Evolutionary conservation across 2,329 filamentous ascomycete species (phyloP).

Genomic region (Bipolaris bicolor): DNA sequence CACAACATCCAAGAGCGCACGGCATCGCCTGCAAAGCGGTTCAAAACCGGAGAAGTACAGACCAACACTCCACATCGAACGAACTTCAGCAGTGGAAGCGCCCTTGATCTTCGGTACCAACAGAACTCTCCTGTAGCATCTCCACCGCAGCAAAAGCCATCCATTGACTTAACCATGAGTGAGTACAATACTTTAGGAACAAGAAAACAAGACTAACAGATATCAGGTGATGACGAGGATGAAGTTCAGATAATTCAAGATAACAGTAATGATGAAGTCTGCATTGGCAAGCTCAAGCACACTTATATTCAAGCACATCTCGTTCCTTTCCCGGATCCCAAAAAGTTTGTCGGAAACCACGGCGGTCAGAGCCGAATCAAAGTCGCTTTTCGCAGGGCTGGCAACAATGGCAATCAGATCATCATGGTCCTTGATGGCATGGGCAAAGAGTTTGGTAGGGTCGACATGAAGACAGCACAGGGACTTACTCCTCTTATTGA

Average conservation of each 20-base stretch:
- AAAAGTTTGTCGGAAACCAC: slow-evolving; percentile 63
- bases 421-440: slow-evolving; percentile 79
- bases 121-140: slow-evolving; percentile 15
- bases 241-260: slow-evolving; percentile 65
- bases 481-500: slow-evolving; percentile 78
- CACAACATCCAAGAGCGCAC: slow-evolving; percentile 75
- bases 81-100: slow-evolving; percentile 26
- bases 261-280: slow-evolving; percentile 72
- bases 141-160: slow-evolving; percentile 12
- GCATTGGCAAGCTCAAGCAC: slow-evolving; percentile 77
- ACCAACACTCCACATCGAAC: slow-evolving; percentile 26
- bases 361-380: slow-evolving; percentile 71
- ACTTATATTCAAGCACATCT: slow-evolving; percentile 69
- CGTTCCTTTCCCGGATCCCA: slow-evolving; percentile 73
- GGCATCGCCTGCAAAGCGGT: slow-evolving; percentile 55
- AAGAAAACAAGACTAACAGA: slow-evolving; percentile 27
- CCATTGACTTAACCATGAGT: slow-evolving; percentile 48
- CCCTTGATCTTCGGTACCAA: slow-evolving; percentile 54
- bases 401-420: slow-evolving; percentile 63
- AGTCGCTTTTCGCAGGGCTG: slow-evolving; percentile 68
- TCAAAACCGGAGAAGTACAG: slow-evolving; percentile 34
- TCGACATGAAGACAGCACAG: slow-evolving; percentile 71
- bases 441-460: slow-evolving; percentile 72
- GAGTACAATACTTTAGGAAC: slow-evolving; percentile 5
- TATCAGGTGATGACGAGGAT: slow-evolving; percentile 65